Evolutionary conservation across 75 land plant genomes (phyloP), one percentile per base, ranked within the genome.

Genomic region (Cunninghamia lanceolata): DNA sequence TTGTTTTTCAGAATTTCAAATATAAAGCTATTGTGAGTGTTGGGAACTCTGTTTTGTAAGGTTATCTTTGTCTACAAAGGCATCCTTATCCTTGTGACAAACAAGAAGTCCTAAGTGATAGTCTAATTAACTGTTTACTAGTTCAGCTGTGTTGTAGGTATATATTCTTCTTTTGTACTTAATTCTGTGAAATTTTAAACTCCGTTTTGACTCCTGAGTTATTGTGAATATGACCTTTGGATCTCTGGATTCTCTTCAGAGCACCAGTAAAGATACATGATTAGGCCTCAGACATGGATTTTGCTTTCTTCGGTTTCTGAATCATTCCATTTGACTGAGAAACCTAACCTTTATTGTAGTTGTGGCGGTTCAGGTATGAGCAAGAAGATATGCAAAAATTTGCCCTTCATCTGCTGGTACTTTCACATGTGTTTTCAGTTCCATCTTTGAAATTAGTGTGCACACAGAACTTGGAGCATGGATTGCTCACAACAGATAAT

Each of bases 381-480:
- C 81, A 83, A 59, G 95, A 91, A 11, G 94, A 94, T 39, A 92
- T 96, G 96, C 89, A 96, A 81, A 90, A 93, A 73, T 93, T 87
- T 91, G 93, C 85, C 25, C 88, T 93, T 38, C 96, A 93, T 81
- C 86, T 98, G 85, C 82, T 98, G 86, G 94, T 91, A 70, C 85
- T 98, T 82, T 94, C 99, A 32, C 99, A 98, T 85, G 89, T 86
- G 17, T 98, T 87, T 77, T 68, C 82, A 2, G 87, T 95, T 68
- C 95, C 96, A 47, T 88, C 91, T 7, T 89, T 96, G 76, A 98
- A 96, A 83, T 88, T 87, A 34, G 78, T 90, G 0, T 96, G 96
- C 88, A 88, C 86, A 32, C 36, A 88, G 17, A 42, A 85, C 56
- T 85, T 92, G 59, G 97, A 95, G 88, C 90, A 88, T 3, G 91